phyloP scores from a whole-genome alignment of 495 filamentous ascomycete genomes.

The Schizothecium vesticola region DNA sequence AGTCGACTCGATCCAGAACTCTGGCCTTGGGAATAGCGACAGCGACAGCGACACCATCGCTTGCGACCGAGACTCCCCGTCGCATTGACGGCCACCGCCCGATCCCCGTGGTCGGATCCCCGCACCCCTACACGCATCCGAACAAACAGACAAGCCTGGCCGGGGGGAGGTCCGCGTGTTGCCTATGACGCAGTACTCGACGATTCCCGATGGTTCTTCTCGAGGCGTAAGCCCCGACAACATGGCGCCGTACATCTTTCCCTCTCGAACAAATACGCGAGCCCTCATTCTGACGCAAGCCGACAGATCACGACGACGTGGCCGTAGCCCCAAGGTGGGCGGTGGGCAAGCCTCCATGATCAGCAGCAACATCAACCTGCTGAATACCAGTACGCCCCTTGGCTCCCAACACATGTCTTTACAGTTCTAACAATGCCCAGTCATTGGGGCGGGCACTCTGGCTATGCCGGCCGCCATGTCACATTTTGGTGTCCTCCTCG shows the following conservation, averaged over 20 bases:
- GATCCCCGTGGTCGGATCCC: neutral
- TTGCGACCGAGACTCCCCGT: neutral
- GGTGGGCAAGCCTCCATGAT: conserved; percentile 78
- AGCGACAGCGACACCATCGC: neutral
- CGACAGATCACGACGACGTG: conserved; percentile 31
- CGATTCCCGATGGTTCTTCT: conserved; percentile 31
- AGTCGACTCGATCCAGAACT: neutral
- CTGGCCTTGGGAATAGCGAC: neutral
- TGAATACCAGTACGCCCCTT: conserved; percentile 71
- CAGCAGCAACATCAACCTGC: conserved; percentile 87
- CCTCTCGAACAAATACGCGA: neutral
- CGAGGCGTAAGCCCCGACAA: conserved; percentile 25
- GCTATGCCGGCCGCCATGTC: conserved; percentile 93
- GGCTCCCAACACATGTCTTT: neutral
- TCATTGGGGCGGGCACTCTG: conserved; percentile 88
- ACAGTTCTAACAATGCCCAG: conserved; percentile 36
- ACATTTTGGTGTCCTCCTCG: conserved; percentile 82
- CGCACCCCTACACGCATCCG: neutral
- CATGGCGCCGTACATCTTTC: conserved; percentile 37
- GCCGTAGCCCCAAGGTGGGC: conserved; percentile 38
- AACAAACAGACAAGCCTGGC: neutral
- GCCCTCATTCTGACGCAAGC: neutral
- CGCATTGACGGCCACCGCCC: neutral
- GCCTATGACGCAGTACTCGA: conserved; percentile 43
- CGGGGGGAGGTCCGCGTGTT: neutral